A percentile compares a stretch with the other conserved stretches of the same genome.
Evolutionary conservation across 2,329 filamentous ascomycete genomes (phyloP).

Genomic region (Fusarium tanahbumbuense): DNA sequence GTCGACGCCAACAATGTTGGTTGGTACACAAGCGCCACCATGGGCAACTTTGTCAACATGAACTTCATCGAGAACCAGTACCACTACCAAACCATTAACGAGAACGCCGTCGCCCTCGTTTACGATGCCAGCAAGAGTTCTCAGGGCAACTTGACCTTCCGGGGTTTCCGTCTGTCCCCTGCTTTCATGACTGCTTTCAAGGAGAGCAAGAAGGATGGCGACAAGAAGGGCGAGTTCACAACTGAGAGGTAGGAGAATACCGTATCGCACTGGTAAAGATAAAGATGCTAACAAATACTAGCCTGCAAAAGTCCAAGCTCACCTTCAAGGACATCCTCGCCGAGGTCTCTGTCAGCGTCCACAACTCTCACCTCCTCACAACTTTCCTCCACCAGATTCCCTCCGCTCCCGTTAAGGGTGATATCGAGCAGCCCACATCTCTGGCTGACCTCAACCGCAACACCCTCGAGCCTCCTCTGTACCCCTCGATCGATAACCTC

Average conservation of each 20-base stretch:
- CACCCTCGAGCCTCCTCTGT: constrained; percentile 72
- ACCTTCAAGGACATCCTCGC: constrained; percentile 93
- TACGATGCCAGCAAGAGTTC: constrained; percentile 96
- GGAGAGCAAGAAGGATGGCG: constrained; percentile 75
- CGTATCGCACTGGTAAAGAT: neutral
- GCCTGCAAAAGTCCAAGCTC: constrained; percentile 93
- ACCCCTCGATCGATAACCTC: constrained; percentile 89
- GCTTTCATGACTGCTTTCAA: constrained; percentile 92
- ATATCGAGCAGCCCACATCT: constrained; percentile 81
- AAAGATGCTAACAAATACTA: constrained; percentile 53
- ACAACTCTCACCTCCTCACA: constrained; percentile 97
- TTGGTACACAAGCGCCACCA: constrained; percentile 98
- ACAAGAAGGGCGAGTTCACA: constrained; percentile 98
- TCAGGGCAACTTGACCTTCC: constrained; percentile 88
- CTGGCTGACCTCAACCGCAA: constrained; percentile 80
- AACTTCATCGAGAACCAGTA: constrained; percentile 98
- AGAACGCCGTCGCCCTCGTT: constrained; percentile 86
- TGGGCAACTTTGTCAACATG: constrained; percentile 97
- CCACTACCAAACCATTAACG: constrained; percentile 96
- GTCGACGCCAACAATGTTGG: constrained; percentile 98
- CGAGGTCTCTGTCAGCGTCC: constrained; percentile 88
- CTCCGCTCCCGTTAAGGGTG: constrained; percentile 67
- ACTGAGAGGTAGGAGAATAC: constrained; percentile 80
- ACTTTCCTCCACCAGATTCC: constrained; percentile 95
- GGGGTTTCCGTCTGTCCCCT: constrained; percentile 90